phyloP scores from a whole-genome alignment of 2,329 filamentous ascomycete species.

The Ophiostoma novo-ulmi region DNA sequence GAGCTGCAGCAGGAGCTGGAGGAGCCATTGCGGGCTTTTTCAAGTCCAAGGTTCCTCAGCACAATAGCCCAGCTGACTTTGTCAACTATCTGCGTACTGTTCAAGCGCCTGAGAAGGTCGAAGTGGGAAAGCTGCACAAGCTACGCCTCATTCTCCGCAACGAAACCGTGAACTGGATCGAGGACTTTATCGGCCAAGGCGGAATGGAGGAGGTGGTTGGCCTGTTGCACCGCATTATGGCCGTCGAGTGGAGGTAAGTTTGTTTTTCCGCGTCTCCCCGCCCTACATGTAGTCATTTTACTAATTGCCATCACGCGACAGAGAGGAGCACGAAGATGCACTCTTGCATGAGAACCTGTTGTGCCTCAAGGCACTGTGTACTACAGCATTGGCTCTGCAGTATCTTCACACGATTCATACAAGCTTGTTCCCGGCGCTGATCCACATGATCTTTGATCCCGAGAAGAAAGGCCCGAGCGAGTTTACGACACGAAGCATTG shows the following conservation, averaged over 20 bases:
- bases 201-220: constrained; percentile 90
- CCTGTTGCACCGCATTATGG: constrained; percentile 85
- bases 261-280: constrained; percentile 1
- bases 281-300: constrained; percentile 5
- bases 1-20: constrained; percentile 32
- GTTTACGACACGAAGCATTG: constrained; percentile 86
- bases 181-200: constrained; percentile 80
- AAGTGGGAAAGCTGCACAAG: constrained; percentile 94
- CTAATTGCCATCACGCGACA: constrained; percentile 34
- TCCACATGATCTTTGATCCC: constrained; percentile 91
- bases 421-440: constrained; percentile 76
- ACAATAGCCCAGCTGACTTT: constrained; percentile 74
- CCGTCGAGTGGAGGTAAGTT: constrained; percentile 85
- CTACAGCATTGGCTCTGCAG: constrained; percentile 77
- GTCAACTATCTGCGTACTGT: constrained; percentile 78
- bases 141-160: constrained; percentile 83
- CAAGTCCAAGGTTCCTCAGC: constrained; percentile 67
- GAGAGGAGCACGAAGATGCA: constrained; percentile 92
- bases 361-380: constrained; percentile 90
- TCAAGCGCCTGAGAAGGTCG: constrained; percentile 73
- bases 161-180: constrained; percentile 93
- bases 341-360: constrained; percentile 87
- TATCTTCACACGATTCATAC: constrained; percentile 75
- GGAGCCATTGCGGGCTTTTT: constrained; percentile 44
- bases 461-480: constrained; percentile 97